These are phyloP conservation scores for Diaporthe capsici DNA, from an alignment of 2,329 filamentous ascomycete species.

Conservation along the genomic window DNA sequence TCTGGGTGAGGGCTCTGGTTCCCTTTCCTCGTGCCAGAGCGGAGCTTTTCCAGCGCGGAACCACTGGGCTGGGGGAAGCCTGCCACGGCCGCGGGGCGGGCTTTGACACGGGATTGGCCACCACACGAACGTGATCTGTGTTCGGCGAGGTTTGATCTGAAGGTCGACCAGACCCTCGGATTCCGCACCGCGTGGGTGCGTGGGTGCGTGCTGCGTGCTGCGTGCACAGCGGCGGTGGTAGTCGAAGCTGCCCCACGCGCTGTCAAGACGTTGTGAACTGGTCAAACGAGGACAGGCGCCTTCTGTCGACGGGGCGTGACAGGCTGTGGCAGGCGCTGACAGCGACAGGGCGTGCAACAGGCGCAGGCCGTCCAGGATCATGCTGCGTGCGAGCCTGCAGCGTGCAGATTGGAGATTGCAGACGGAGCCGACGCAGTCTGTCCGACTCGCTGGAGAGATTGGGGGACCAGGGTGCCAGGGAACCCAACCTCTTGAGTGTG, in stretches of 20 bases:
- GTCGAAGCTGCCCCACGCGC: constrained; percentile 29
- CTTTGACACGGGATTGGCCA: constrained; percentile 36
- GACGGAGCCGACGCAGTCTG: constrained; percentile 38
- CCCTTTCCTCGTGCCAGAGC: constrained; percentile 33
- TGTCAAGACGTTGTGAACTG: constrained; percentile 33
- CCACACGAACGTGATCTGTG: constrained; percentile 35
- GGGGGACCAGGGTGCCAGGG: constrained; percentile 14
- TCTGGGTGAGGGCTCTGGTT: constrained; percentile 32
- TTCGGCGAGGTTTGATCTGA: constrained; percentile 34
- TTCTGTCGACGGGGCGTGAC: constrained; percentile 12
- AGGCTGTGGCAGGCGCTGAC: constrained; percentile 37
- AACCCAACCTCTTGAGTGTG: constrained; percentile 28
- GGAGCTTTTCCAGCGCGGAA: constrained; percentile 35
- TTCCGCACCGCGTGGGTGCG: constrained; percentile 25
- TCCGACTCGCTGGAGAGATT: constrained; percentile 32
- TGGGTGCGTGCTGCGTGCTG: constrained; percentile 11
- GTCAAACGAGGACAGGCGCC: constrained; percentile 29
- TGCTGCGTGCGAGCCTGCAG: constrained; percentile 25
- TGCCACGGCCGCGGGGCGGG: constrained; percentile 31
- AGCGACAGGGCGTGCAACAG: constrained; percentile 36
- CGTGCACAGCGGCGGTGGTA: constrained; percentile 29
- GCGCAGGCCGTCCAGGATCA: constrained; percentile 34
- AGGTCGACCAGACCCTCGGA: constrained; percentile 36
- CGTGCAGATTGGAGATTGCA: constrained; percentile 41
- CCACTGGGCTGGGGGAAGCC: constrained; percentile 36